Evolutionary conservation across 202 grass and related monocot species (phyloP), one percentile per base, ranked within the genome.

Genomic region (Dendrocalamus latiflorus): DNA sequence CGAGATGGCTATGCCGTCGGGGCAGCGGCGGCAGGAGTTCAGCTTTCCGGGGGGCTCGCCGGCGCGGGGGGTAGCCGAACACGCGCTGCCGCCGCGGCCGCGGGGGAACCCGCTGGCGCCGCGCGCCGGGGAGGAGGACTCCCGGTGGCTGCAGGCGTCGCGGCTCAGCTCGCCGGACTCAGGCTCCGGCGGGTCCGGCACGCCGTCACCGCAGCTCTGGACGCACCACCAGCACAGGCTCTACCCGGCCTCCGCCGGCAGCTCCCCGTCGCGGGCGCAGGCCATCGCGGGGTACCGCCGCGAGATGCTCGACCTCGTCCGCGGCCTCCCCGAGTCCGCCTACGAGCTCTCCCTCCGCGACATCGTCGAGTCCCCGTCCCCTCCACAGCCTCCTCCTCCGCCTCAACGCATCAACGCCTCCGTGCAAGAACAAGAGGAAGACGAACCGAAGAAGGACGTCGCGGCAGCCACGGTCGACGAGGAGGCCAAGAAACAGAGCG

Each of bases 201-300:
- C 87, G 47, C 91, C 92, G 47, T 95, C 87, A 77, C 89, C 90
- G 73, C 82, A 72, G 78, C 25, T 76, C 36, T 77, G 84, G 66
- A 25, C 39, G 26, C 6, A 42, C 24, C 83, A 65, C 12, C 33
- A 22, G 3, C 51, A 61, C 39, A 72, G 82, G 33, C 39, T 15
- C 4, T 68, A 79, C 83, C 88, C 83, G 50, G 81, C 67, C 8
- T 50, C 78, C 24, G 71, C 64, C 0, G 58, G 85, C 1, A 71
- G 38, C 77, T 81, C 84, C 26, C 65, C 84, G 51, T 87, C 86
- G 44, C 65, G 89, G 33, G 73, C 80, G 44, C 83, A 90, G 81
- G 87, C 81, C 37, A 95, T 98, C 72, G 89, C 83, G 1, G 84
- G 87, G 14, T 93, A 93, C 82, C 87, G 93, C 70, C 91, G 92